Percentiles rank a stretch among this genome's conserved stretches.
Conservation (phyloP, 345 rosid genomes). For the Eucalyptus tenuipes region DNA sequence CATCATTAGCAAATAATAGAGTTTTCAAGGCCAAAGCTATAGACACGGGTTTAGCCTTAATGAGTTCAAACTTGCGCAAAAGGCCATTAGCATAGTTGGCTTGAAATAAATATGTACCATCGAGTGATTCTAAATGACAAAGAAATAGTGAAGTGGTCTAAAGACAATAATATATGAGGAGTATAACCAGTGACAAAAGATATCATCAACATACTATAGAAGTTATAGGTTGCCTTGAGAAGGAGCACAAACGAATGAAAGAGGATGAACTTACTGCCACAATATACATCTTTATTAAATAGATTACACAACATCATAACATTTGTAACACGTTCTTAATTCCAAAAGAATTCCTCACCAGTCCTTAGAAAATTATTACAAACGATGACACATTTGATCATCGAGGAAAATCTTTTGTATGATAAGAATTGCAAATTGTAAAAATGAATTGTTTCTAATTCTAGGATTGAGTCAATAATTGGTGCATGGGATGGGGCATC, state of each 20-base stretch:
- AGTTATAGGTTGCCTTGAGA: not conserved
- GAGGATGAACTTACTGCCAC: not conserved
- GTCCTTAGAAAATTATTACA: not conserved
- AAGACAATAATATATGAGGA: not conserved
- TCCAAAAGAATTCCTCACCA: not conserved
- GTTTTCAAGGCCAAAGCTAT: not conserved
- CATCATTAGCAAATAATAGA: not conserved
- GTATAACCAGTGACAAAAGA: not conserved
- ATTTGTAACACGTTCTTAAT: not conserved
- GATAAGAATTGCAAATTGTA: not conserved
- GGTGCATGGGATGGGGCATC: not conserved
- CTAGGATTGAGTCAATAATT: not conserved
- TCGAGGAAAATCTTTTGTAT: not conserved
- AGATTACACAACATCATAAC: not conserved
- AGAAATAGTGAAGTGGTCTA: not conserved
- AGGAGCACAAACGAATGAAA: not conserved
- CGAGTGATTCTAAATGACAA: not conserved
- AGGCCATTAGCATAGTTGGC: no score
- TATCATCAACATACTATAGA: not conserved
- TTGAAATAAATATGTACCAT: no score
- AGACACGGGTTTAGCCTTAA: not conserved
- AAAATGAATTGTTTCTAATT: not conserved
- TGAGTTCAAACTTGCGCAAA: not conserved
- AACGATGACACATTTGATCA: not conserved
- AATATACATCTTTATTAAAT: not conserved